Evolutionary conservation across 2,329 filamentous ascomycete genomes (phyloP), one percentile per base, ranked within the genome.

Genomic region (Cryphonectria radicalis): DNA sequence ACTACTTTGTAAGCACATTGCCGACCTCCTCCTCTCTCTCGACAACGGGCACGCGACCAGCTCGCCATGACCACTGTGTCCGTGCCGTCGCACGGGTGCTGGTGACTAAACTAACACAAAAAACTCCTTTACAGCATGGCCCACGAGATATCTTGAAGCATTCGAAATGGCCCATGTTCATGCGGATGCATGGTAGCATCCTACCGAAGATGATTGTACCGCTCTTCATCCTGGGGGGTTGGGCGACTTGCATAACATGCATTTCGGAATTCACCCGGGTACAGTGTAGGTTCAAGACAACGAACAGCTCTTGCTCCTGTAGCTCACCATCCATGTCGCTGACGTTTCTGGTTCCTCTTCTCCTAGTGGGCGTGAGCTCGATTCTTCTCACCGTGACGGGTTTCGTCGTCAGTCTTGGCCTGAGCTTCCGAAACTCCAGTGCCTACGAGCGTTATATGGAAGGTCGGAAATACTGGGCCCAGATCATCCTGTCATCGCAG

Each of bases 361-460:
- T 25, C 65, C 10, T 35, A 81, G 79, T 82, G 63, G 86, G 85
- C 63, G 89, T 94, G 74, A 86, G 87, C 77, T 89, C 85, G n/a
- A 86, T 93, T 60, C 85, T 95, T n/a, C 85, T 95, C 62, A 95
- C 92, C 0, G 90, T 95, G n/a, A 89, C 93, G 40, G 93, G 93
- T 90, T 95, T 95, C 81, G 91, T 95, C 71, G 92, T 95, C 77
- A 91, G 91, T 87, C 81, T 95, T 77, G 88, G 91, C 17, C 84
- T 95, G 73, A 93, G 91, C 28, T 94, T 95, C 83, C 90, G 92
- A 68, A 93, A 89, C 73, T 91, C 91, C 0, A 93, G 92, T 4
- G 92, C 92, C 11, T 95, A 95, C 76, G 93, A 95, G 80, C 88
- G 92, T 79, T 85, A 83, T 67, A 77, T 76, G 67, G 87, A 89